A percentile compares a stretch with the other conserved stretches of the same genome.
Conservation (phyloP, 2,329 filamentous ascomycete genomes). For the Pseudogymnoascus sp. region DNA sequence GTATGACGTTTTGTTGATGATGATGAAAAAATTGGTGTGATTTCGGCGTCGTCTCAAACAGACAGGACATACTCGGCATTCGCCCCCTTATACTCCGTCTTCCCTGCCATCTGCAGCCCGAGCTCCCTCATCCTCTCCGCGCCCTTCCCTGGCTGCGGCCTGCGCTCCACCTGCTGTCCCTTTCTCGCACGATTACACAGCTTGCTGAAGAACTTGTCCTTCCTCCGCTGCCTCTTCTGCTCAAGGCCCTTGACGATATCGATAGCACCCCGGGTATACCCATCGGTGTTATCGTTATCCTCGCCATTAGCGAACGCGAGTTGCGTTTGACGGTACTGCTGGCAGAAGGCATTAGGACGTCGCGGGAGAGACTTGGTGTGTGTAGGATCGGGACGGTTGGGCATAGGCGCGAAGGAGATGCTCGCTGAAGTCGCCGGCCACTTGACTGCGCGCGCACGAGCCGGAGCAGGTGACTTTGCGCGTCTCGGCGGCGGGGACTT, state of each 20-base stretch:
- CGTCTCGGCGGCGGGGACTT: conserved; percentile 35
- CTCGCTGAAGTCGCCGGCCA: conserved; percentile 40
- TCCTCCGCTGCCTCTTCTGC: conserved; percentile 84
- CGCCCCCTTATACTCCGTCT: conserved; percentile 55
- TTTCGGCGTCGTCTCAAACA: conserved; percentile 14
- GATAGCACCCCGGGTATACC: conserved; percentile 82
- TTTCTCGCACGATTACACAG: conserved; percentile 75
- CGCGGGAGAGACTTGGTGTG: conserved; percentile 83
- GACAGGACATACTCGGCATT: conserved; percentile 61
- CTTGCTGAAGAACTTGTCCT: conserved; percentile 86
- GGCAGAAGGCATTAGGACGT: conserved; percentile 61
- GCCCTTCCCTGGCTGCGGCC: conserved; percentile 72
- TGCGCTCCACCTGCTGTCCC: conserved; percentile 50
- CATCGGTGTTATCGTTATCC: conserved; percentile 35
- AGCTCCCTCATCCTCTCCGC: conserved; percentile 90
- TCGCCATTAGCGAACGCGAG: conserved; percentile 30
- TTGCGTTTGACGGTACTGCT: conserved; percentile 35
- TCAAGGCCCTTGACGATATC: conserved; percentile 97
- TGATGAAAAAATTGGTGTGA: not conserved
- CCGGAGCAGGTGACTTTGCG: conserved; percentile 57
- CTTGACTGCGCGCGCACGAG: conserved; percentile 45
- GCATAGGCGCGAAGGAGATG: conserved; percentile 37
- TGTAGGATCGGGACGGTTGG: conserved; percentile 57
- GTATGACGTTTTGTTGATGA: not conserved
- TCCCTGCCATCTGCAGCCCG: conserved; percentile 80